Percentiles rank a stretch among this genome's conserved stretches.
phyloP scores from a whole-genome alignment of 164 flowering plant genomes.

The Magnolia changhungtana region DNA sequence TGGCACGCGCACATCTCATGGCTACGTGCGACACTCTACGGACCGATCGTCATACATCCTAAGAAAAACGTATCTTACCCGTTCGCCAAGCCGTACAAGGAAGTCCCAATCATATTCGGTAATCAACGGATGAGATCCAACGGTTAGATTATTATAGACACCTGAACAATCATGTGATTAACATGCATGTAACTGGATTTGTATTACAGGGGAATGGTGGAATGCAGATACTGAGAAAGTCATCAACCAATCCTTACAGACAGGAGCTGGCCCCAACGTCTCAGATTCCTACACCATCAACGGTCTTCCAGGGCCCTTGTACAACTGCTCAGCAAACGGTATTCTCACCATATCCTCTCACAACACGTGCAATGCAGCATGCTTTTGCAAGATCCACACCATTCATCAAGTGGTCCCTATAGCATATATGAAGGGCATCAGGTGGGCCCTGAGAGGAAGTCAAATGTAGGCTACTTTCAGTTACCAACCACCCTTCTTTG shows the following conservation, averaged over 20 bases:
- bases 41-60: slow-evolving; percentile 63
- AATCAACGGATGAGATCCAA: not conserved
- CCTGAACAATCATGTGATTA: not conserved
- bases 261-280: slow-evolving; percentile 63
- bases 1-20: slow-evolving; percentile 65
- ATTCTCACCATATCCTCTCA: not conserved
- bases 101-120: slow-evolving; percentile 62
- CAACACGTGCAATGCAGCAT: not conserved
- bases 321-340: slow-evolving; percentile 70
- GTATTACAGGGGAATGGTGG: slow-evolving; percentile 56
- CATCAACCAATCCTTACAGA: slow-evolving; percentile 48
- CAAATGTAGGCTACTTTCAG: no score
- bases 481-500: no score
- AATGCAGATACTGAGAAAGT: slow-evolving; percentile 58
- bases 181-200: not conserved
- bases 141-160: not conserved
- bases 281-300: slow-evolving; percentile 75
- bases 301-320: slow-evolving; percentile 62
- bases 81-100: slow-evolving; percentile 45
- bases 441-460: no score
- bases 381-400: not conserved
- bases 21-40: slow-evolving; percentile 54
- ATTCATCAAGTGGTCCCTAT: not conserved
- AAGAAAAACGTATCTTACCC: slow-evolving; percentile 41
- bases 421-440: not conserved